Evolutionary conservation across 345 rosid genomes (phyloP).

Genomic region (Mallotus nudiflorus): DNA sequence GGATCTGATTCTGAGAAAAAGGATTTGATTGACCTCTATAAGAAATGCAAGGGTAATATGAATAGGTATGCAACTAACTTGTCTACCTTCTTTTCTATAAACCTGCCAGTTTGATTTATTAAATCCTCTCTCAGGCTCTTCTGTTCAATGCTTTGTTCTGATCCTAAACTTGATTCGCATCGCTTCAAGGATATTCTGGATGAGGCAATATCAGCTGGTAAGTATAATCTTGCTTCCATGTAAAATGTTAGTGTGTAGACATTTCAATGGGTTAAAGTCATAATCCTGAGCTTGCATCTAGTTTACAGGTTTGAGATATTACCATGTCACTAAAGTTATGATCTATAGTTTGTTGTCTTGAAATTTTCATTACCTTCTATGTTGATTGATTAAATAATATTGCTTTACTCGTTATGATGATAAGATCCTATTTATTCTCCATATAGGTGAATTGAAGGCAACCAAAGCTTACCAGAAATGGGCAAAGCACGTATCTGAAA

Average conservation of each 20-base stretch:
- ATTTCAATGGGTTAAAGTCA: neutral
- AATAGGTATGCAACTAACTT: constrained; percentile 46
- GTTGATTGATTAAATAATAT: neutral
- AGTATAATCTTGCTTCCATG: neutral
- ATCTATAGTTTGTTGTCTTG: neutral
- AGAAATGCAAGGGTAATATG: constrained; percentile 72
- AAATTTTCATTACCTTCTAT: neutral
- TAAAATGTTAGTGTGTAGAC: neutral
- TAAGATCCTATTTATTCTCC: neutral
- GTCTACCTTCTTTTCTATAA: neutral
- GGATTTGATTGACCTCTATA: constrained; percentile 73
- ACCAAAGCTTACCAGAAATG: constrained; percentile 83
- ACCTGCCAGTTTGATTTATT: neutral
- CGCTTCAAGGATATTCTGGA: constrained; percentile 77
- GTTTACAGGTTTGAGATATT: neutral
- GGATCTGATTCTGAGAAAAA: constrained; percentile 93
- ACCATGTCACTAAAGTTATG: neutral
- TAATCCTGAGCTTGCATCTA: neutral
- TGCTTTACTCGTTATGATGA: neutral
- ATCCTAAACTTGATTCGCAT: constrained; percentile 86
- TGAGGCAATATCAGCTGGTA: constrained; percentile 71
- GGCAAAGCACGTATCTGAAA: constrained; percentile 64
- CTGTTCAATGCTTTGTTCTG: constrained; percentile 92
- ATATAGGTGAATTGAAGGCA: constrained; percentile 63
- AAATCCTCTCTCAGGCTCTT: constrained; percentile 54